These are phyloP conservation scores for Elasticomyces elasticus DNA, from an alignment of 495 filamentous ascomycete genomes.

Conservation along the genomic window DNA sequence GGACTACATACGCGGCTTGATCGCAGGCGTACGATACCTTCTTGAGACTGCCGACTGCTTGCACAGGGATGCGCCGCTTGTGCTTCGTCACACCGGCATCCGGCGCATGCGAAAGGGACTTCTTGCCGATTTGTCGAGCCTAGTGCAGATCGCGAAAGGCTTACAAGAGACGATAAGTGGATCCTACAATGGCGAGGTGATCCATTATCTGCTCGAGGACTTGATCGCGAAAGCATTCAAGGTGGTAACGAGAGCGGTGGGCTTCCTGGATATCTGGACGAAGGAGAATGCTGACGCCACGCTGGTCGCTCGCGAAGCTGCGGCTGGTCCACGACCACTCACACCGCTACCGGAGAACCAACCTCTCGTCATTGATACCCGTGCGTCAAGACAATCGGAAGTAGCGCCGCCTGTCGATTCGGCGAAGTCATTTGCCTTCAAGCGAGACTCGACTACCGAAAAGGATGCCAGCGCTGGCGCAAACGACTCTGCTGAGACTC, in stretches of 20 bases:
- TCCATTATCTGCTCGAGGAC: slow-evolving; percentile 75
- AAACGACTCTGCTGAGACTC: neutral
- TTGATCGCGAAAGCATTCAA: slow-evolving; percentile 90
- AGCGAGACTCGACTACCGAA: neutral
- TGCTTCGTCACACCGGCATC: slow-evolving; percentile 65
- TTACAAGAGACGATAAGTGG: slow-evolving; percentile 56
- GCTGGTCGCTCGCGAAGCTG: neutral
- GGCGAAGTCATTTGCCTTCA: neutral
- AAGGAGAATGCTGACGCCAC: slow-evolving; percentile 43
- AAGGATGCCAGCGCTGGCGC: neutral
- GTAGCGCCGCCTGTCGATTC: slow-evolving; percentile 15
- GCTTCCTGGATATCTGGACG: slow-evolving; percentile 84
- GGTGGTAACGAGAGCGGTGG: slow-evolving; percentile 80
- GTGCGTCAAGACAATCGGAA: slow-evolving; percentile 29
- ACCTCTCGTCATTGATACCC: neutral
- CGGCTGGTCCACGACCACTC: too few relatives aligned
- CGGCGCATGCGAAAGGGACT: slow-evolving; percentile 75
- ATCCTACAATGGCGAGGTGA: slow-evolving; percentile 43
- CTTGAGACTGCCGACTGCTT: slow-evolving; percentile 83
- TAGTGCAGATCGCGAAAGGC: slow-evolving; percentile 79
- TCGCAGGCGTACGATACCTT: slow-evolving; percentile 83
- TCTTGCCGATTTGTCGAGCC: slow-evolving; percentile 73
- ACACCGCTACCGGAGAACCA: neutral
- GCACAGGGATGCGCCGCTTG: slow-evolving; percentile 63
- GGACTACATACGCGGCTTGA: slow-evolving; percentile 82